These are phyloP conservation scores for Phlebiopsis flavidoalba DNA, from an alignment of 768 basidiomycete species.

Conservation along the genomic window DNA sequence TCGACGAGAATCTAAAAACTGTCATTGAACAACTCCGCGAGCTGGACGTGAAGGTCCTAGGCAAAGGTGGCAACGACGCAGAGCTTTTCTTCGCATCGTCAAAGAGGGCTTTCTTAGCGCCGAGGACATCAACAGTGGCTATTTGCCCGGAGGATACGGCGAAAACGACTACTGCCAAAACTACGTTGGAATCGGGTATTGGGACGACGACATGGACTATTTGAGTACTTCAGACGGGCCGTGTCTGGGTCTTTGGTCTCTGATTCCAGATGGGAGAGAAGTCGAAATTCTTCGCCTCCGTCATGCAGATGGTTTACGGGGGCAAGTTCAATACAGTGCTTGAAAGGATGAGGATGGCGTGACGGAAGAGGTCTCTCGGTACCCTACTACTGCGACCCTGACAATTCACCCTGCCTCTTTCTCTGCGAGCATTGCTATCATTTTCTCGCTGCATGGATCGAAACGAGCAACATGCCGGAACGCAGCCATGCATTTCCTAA, in stretches of 20 bases:
- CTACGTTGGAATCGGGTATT: constrained; percentile 5
- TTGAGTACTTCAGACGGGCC: too few relatives aligned
- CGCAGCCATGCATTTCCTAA: background rate
- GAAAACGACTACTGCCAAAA: background rate
- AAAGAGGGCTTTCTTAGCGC: background rate
- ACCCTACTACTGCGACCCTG: background rate
- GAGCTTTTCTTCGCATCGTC: background rate
- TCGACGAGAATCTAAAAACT: background rate
- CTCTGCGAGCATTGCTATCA: constrained; percentile 3
- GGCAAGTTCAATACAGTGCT: background rate
- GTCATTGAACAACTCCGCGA: background rate
- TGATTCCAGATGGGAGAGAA: background rate
- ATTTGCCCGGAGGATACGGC: background rate
- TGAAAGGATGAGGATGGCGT: background rate
- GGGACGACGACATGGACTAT: background rate
- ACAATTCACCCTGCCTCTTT: background rate
- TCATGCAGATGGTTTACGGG: background rate
- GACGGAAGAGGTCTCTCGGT: background rate
- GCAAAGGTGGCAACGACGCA: background rate
- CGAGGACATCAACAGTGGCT: background rate
- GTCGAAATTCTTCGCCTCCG: background rate
- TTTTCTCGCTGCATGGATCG: background rate
- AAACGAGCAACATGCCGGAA: background rate
- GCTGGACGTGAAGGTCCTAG: background rate
- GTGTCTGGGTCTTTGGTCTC: background rate